Evolutionary conservation across 495 filamentous ascomycete species (phyloP).

Genomic region (Pyrenopolyporus hunteri): DNA sequence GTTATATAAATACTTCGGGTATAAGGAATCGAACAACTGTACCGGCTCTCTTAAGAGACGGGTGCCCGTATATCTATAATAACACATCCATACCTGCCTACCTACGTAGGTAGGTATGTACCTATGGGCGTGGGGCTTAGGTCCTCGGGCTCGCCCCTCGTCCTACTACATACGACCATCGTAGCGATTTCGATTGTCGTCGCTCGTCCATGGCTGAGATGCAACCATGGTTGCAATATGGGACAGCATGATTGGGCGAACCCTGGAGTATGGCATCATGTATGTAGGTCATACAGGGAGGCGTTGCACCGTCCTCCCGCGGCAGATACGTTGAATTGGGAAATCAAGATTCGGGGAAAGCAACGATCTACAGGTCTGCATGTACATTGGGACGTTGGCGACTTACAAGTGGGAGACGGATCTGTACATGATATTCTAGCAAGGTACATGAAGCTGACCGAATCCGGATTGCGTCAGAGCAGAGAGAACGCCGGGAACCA

Average conservation of each 20-base stretch:
- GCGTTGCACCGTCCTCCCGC: constrained; percentile 34
- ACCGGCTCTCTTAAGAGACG: not conserved
- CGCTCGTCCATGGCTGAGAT: constrained; percentile 30
- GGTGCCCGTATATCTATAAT: constrained; percentile 1
- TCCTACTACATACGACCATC: constrained; percentile 31
- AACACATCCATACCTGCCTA: no score
- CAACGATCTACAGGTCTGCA: constrained; percentile 36
- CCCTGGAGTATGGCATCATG: constrained; percentile 34
- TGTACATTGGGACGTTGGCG: constrained; percentile 29
- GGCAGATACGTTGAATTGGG: constrained; percentile 30
- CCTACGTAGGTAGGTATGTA: no score
- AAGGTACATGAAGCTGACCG: constrained; percentile 35
- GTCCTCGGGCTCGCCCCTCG: constrained; percentile 29
- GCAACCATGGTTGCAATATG: constrained; percentile 28
- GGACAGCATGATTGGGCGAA: constrained; percentile 25
- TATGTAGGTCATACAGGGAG: constrained; percentile 41
- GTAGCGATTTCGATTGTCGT: constrained; percentile 29
- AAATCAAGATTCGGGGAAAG: constrained; percentile 37
- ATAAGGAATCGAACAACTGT: not conserved
- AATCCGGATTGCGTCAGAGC: constrained; percentile 36
- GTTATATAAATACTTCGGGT: not conserved
- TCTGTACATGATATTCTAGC: constrained; percentile 27
- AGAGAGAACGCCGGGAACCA: constrained; percentile 35
- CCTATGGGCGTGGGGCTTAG: constrained; percentile 30
- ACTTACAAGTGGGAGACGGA: constrained; percentile 26